Evolutionary conservation across 345 rosid species (phyloP).

Genomic region (Populus nigra): DNA sequence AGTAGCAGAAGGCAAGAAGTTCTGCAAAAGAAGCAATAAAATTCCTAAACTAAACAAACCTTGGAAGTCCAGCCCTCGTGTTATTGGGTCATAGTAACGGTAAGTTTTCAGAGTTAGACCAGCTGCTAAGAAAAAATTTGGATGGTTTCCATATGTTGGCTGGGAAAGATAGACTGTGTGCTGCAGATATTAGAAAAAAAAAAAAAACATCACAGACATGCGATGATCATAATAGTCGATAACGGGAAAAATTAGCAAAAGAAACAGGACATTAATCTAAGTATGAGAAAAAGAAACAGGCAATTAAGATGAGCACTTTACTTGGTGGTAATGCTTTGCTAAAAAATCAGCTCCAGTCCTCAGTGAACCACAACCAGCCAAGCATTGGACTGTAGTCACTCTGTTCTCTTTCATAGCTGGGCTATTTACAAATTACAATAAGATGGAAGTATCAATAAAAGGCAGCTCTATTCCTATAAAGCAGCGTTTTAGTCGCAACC

Average conservation of each 20-base stretch:
- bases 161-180: slow-evolving; percentile 34
- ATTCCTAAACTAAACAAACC: slow-evolving; percentile 25
- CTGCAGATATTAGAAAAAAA: slow-evolving; percentile 23
- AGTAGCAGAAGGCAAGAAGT: not conserved
- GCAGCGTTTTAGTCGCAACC: not conserved
- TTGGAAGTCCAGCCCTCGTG: slow-evolving; percentile 45
- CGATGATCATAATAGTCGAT: not conserved
- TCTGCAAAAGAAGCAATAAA: not conserved
- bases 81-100: slow-evolving; percentile 45
- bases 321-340: slow-evolving; percentile 36
- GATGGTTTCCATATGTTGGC: slow-evolving; percentile 46
- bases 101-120: slow-evolving; percentile 40
- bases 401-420: slow-evolving; percentile 34
- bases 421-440: slow-evolving; percentile 20
- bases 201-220: not conserved
- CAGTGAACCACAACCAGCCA: slow-evolving; percentile 38
- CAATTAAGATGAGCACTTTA: not conserved
- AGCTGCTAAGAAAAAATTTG: slow-evolving; percentile 34
- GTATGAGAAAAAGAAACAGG: not conserved
- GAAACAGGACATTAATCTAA: not conserved
- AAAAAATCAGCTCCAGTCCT: slow-evolving; percentile 42
- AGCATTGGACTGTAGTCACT: slow-evolving; percentile 42
- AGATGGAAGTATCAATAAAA: slow-evolving; percentile 12
- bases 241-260: not conserved
- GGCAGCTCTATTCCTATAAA: not conserved